These are phyloP conservation scores for Colletotrichum graminicola DNA, from an alignment of 2,329 filamentous ascomycete genomes.

Conservation along the genomic window DNA sequence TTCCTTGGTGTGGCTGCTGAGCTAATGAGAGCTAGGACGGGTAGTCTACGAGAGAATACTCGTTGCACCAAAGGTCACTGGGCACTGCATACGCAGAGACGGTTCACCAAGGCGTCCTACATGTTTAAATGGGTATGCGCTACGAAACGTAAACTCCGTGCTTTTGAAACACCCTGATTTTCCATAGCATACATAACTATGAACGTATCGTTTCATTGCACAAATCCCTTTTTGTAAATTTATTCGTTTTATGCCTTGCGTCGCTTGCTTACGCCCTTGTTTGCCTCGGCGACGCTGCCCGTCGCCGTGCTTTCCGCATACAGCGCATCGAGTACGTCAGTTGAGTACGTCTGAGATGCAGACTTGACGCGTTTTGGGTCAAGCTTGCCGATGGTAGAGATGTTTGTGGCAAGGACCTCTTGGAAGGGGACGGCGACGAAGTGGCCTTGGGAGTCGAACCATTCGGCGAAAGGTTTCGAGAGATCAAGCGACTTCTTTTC, in stretches of 20 bases:
- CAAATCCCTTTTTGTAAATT: neutral
- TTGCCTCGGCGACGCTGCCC: constrained; percentile 50
- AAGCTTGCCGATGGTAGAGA: constrained; percentile 73
- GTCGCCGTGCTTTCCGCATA: constrained; percentile 50
- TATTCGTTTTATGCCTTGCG: constrained; percentile 55
- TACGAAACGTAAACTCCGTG: neutral
- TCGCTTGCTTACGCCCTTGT: constrained; percentile 59
- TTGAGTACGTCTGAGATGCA: constrained; percentile 52
- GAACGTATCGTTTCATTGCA: neutral
- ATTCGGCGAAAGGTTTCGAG: constrained; percentile 75
- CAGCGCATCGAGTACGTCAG: constrained; percentile 64
- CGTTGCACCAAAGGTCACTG: neutral
- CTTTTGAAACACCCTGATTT: constrained; percentile 1
- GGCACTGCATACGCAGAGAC: neutral
- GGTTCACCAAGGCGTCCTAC: neutral
- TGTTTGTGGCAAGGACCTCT: constrained; percentile 77
- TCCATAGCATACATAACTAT: neutral
- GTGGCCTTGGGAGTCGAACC: constrained; percentile 80
- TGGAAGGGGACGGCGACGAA: constrained; percentile 84
- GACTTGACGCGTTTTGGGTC: constrained; percentile 70
- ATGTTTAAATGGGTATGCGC: neutral
- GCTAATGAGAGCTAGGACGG: neutral
- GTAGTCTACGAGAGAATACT: neutral
- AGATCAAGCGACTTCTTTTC: constrained; percentile 64
- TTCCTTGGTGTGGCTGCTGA: neutral